Base-by-base conservation (phyloP, 257 asterid genomes). In the Solanum pimpinellifolium region DNA sequence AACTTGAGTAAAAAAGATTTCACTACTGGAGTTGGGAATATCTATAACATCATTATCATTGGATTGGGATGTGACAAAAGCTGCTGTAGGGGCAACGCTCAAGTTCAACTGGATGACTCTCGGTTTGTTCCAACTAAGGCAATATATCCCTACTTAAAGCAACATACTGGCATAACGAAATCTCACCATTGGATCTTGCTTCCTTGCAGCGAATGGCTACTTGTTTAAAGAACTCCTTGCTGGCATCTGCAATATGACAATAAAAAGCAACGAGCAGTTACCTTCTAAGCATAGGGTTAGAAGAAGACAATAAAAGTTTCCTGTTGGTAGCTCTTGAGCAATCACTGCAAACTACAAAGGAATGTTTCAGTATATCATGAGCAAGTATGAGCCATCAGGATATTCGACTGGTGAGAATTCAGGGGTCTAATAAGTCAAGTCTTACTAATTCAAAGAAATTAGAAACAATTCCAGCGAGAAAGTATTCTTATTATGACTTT, bases 141-240 rank as follows among this genome's bases (percentile, higher is more conserved):
- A 21, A 86, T 49, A 86, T 21, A 70, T 46, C 16, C 84, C 52
- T 47, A 72, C 27, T 15, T 70, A 13, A 85, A 33, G 2, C 20
- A 85, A n/a, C 42, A 84, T 31, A 14, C 69, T 59, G 59, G 74
- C 73, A 49, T 14, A 42, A 65, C 4, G 37, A 89, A 77, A 80
- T 68, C 93, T 90, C 87, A 91, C 93, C 92, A 25, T 89, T 59
- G 87, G 89, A 78, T 88, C 89, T 87, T 27, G 87, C 87, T 80
- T 86, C 91, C 29, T n/a, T 85, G 90, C 87, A 86, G 66, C 89
- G 66, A 80, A 85, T 73, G 44, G 91, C 89, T 25, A 91, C 89
- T 59, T 70, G 84, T 74, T 90, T 87, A 84, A 91, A 91, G 69
- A 91, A 91, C 44, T 84, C 88, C 86, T 88, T 90, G 82, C 92